Conservation (phyloP, 2,329 filamentous ascomycete genomes). For the Mycosphaerella arachidis region DNA sequence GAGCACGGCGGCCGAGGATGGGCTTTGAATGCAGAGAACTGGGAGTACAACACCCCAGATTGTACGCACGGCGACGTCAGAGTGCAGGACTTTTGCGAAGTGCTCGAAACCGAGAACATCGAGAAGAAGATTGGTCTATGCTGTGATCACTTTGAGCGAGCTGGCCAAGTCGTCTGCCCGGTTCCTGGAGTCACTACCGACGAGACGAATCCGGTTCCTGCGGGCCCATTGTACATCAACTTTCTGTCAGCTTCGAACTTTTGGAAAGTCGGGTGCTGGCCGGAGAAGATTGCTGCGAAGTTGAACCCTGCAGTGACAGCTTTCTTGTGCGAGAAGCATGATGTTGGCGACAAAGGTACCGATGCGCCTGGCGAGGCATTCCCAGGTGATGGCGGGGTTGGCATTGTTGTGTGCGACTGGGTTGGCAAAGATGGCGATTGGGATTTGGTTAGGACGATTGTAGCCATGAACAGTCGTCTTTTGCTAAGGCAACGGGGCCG, state of each 20-base stretch:
- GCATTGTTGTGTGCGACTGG: constrained; percentile 90
- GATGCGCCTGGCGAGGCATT: constrained; percentile 26
- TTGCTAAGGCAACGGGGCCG: constrained; percentile 20
- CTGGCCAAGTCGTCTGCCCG: constrained; percentile 40
- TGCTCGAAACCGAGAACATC: constrained; percentile 70
- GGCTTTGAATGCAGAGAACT: constrained; percentile 58
- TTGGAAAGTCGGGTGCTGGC: constrained; percentile 89
- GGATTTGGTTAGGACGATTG: constrained; percentile 81
- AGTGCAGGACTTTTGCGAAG: constrained; percentile 93
- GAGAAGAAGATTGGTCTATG: constrained; percentile 72
- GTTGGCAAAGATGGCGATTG: constrained; percentile 83
- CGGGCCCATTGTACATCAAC: constrained; percentile 74
- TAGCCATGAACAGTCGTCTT: constrained; percentile 69
- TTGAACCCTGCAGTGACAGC: constrained; percentile 72
- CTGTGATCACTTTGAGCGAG: constrained; percentile 70
- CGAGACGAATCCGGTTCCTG: constrained; percentile 39
- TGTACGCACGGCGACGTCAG: constrained; percentile 69
- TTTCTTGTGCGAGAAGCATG: constrained; percentile 54
- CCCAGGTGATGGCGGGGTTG: constrained; percentile 60
- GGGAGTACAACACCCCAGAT: constrained; percentile 86
- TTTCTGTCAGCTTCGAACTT: constrained; percentile 91
- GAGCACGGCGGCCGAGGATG: constrained; percentile 52
- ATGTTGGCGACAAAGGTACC: constrained; percentile 29
- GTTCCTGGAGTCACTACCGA: constrained; percentile 41
- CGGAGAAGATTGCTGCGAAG: constrained; percentile 81